A percentile compares a stretch with the other conserved stretches of the same genome.
phyloP scores from a whole-genome alignment of 202 grass and related monocot species.

The Zoysia matrella region DNA sequence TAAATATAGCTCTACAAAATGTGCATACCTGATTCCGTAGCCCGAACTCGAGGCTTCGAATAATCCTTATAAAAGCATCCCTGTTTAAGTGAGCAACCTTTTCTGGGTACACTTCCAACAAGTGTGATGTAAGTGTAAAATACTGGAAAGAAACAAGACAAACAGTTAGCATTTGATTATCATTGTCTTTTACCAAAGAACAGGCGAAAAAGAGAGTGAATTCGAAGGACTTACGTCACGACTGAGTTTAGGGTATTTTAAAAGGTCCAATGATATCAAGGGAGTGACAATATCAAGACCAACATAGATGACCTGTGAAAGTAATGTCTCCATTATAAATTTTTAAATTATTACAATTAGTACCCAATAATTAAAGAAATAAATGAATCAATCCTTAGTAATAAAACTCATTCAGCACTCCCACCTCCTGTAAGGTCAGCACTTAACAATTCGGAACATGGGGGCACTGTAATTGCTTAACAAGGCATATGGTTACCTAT shows the following conservation, averaged over 20 bases:
- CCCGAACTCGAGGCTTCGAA: constrained; percentile 83
- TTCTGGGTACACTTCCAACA: constrained; percentile 98
- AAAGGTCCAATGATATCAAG: constrained; percentile 97
- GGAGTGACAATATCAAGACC: constrained; percentile 96
- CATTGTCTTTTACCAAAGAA: constrained; percentile 25
- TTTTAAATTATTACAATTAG: constrained; percentile 40
- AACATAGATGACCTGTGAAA: constrained; percentile 88
- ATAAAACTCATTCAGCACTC: background rate
- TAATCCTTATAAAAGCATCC: constrained; percentile 83
- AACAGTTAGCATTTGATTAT: constrained; percentile 36
- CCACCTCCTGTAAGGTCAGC: background rate
- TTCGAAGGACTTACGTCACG: constrained; percentile 73
- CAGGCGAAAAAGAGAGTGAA: background rate
- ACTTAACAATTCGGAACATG: constrained; percentile 1
- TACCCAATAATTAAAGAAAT: constrained; percentile 21
- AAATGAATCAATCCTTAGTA: constrained; percentile 18
- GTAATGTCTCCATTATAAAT: constrained; percentile 38
- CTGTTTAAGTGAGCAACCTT: constrained; percentile 91
- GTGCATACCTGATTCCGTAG: constrained; percentile 73
- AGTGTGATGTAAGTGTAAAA: constrained; percentile 88
- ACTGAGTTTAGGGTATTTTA: constrained; percentile 98
- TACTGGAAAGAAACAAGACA: constrained; percentile 68
- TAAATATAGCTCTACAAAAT: constrained; percentile 28
- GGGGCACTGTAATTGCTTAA: constrained; percentile 9
- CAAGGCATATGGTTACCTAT: constrained; percentile 12